phyloP scores from a whole-genome alignment of 176 grass and related monocot genomes.

The Lolium perenne region DNA sequence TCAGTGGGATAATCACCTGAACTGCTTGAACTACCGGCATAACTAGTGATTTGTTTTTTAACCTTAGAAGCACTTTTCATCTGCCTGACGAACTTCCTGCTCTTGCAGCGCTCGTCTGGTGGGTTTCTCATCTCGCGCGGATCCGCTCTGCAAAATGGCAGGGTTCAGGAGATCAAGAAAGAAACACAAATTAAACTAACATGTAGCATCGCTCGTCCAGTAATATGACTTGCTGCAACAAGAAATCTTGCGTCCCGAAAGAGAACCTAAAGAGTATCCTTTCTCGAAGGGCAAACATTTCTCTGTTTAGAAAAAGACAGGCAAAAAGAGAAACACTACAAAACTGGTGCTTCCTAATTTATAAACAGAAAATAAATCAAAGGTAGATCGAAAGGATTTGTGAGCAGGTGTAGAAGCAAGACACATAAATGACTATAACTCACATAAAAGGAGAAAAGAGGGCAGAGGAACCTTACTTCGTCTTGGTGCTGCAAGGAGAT shows the following conservation, averaged over 20 bases:
- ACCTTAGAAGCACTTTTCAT: neutral
- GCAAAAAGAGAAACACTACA: neutral
- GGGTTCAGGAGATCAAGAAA: neutral
- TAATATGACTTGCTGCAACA: neutral
- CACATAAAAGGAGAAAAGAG: neutral
- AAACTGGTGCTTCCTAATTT: neutral
- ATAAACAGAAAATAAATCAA: neutral
- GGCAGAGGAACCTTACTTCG: neutral
- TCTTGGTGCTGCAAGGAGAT: neutral
- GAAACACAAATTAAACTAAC: neutral
- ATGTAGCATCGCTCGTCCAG: neutral
- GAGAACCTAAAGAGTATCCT: neutral
- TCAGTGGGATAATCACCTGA: neutral
- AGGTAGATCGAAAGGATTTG: neutral
- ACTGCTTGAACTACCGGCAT: constrained; percentile 11
- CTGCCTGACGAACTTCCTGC: constrained; percentile 3
- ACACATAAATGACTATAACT: neutral
- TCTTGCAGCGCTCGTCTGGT: neutral
- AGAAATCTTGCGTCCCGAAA: neutral
- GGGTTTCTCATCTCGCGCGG: neutral
- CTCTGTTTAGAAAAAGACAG: neutral
- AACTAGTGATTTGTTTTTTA: neutral
- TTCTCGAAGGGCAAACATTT: neutral
- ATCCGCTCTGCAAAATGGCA: neutral
- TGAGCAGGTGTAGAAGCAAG: neutral